Evolutionary conservation across 2,329 filamentous ascomycete genomes (phyloP).

Genomic region (Pseudopyricularia javanii): DNA sequence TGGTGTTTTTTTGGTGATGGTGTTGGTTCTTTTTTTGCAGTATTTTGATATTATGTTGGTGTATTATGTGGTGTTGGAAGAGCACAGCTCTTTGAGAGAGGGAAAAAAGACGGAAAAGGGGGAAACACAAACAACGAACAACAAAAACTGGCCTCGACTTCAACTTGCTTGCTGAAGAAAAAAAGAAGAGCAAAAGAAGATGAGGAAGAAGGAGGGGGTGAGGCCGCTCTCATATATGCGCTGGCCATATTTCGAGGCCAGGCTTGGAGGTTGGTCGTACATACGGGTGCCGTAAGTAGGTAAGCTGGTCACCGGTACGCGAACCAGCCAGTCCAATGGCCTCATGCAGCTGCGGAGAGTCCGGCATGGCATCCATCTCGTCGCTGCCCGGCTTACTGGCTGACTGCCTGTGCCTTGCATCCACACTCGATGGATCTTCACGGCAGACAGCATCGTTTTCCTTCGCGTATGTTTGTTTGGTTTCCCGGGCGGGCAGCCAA

Average conservation of each 20-base stretch:
- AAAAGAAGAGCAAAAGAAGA: slow-evolving; percentile 30
- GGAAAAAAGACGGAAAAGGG: slow-evolving; percentile 12
- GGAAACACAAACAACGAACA: slow-evolving; percentile 34
- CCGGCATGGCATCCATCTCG: too few relatives aligned
- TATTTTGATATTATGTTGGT: slow-evolving; percentile 19
- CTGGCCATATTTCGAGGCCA: slow-evolving; percentile 18
- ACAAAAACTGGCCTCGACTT: slow-evolving; percentile 36
- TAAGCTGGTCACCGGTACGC: not conserved
- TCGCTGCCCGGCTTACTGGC: too few relatives aligned
- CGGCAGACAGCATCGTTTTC: too few relatives aligned
- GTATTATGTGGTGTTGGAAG: slow-evolving; percentile 15
- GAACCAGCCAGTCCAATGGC: too few relatives aligned
- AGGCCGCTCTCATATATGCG: slow-evolving; percentile 26
- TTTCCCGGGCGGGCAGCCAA: too few relatives aligned
- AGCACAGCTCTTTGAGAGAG: slow-evolving; percentile 21
- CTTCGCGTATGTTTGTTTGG: too few relatives aligned
- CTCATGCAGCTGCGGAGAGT: too few relatives aligned
- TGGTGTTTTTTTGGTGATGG: not conserved
- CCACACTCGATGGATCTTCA: too few relatives aligned
- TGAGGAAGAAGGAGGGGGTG: slow-evolving; percentile 22
- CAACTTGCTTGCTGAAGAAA: slow-evolving; percentile 55
- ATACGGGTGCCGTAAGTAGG: not conserved
- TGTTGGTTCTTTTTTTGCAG: slow-evolving; percentile 12
- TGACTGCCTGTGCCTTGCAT: too few relatives aligned
- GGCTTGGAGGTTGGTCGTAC: slow-evolving; percentile 11